phyloP scores from a whole-genome alignment of 2,329 filamentous ascomycete species.

The Aspergillus neotritici region DNA sequence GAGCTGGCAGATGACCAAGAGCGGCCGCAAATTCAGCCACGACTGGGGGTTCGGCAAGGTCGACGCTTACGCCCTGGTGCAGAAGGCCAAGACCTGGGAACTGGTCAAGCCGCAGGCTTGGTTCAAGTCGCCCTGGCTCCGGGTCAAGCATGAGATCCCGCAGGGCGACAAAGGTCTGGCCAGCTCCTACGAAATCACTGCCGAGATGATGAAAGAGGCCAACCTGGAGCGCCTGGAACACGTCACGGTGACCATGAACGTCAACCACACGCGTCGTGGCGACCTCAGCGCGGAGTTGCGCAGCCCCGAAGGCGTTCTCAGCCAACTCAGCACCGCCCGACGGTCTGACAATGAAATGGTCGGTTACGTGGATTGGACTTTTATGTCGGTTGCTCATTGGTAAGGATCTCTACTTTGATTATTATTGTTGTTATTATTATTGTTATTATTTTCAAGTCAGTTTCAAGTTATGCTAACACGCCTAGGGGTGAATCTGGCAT shows the following conservation, averaged over 20 bases:
- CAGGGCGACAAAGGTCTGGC: constrained; percentile 75
- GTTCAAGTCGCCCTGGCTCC: constrained; percentile 89
- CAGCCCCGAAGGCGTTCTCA: constrained; percentile 74
- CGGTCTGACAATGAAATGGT: constrained; percentile 57
- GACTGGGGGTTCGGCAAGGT: constrained; percentile 95
- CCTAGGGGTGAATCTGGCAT: constrained; percentile 76
- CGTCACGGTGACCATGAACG: constrained; percentile 96
- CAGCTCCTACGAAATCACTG: constrained; percentile 74
- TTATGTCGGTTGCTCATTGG: constrained; percentile 98
- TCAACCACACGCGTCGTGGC: constrained; percentile 78
- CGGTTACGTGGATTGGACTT: constrained; percentile 94
- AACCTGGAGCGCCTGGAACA: constrained; percentile 88
- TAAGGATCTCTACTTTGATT: too few relatives aligned
- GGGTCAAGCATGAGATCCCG: constrained; percentile 78
- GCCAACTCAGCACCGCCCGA: constrained; percentile 74
- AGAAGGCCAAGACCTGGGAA: constrained; percentile 78
- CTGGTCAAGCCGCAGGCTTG: constrained; percentile 92
- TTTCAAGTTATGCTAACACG: constrained; percentile 15
- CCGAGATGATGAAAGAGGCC: constrained; percentile 70
- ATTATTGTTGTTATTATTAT: background rate
- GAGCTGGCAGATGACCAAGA: constrained; percentile 75
- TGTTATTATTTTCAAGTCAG: background rate
- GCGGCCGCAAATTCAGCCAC: constrained; percentile 85
- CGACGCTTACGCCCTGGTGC: constrained; percentile 78
- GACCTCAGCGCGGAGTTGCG: constrained; percentile 88